Conservation (phyloP, 495 filamentous ascomycete species). For the Daldinia grandis region DNA sequence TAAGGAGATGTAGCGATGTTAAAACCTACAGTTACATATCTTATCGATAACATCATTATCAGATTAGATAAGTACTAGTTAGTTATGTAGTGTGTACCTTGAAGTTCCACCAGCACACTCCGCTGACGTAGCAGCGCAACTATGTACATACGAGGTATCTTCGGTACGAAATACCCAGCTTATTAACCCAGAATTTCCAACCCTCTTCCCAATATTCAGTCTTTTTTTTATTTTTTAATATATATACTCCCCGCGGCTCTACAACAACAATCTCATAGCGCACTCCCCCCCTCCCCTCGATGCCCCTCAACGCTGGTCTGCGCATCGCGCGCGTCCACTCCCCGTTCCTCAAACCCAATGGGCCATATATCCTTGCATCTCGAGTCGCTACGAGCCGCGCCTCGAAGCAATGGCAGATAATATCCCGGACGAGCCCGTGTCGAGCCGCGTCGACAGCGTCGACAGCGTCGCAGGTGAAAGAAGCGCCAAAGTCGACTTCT, state of each 20-base stretch:
- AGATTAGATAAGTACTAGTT: too few relatives aligned
- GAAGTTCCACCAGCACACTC: neutral
- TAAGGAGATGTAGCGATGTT: too few relatives aligned
- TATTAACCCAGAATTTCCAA: constrained; percentile 2
- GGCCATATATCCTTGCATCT: neutral
- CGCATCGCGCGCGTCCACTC: constrained; percentile 29
- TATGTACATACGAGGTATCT: neutral
- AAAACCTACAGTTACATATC: too few relatives aligned
- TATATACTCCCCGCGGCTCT: neutral
- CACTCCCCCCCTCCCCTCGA: neutral
- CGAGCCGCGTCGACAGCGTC: constrained; percentile 19
- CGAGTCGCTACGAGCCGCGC: constrained; percentile 2
- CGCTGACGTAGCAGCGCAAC: constrained; percentile 1
- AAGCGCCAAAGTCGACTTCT: constrained; percentile 1
- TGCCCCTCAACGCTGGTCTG: constrained; percentile 21
- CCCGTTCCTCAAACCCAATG: neutral
- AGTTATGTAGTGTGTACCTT: too few relatives aligned
- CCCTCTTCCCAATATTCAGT: neutral
- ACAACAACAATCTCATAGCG: neutral
- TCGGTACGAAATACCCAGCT: neutral
- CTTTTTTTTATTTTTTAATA: too few relatives aligned
- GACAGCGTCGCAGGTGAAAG: constrained; percentile 6
- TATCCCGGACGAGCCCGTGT: neutral
- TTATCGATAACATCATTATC: neutral
- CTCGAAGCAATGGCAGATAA: neutral